Percentiles rank a stretch among this genome's conserved stretches.
phyloP scores from a whole-genome alignment of 1,139 yeast genomes.

The Sugiyamaella neomexicana region DNA sequence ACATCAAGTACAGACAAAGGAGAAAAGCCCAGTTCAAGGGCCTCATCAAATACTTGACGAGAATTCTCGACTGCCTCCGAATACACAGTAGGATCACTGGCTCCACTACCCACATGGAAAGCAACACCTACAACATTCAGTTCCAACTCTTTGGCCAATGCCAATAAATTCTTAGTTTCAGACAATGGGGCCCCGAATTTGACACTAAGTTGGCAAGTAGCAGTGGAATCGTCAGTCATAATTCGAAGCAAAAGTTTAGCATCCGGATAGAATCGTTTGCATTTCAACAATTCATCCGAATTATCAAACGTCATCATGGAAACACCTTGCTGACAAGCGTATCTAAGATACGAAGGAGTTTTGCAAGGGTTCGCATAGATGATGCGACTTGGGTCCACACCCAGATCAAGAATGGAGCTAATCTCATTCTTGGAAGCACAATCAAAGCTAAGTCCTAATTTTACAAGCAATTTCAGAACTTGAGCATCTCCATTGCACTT shows the following conservation, averaged over 20 bases:
- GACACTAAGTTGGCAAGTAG: constrained; percentile 83
- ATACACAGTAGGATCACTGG: constrained; percentile 69
- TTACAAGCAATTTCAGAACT: constrained; percentile 58
- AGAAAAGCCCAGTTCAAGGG: constrained; percentile 47
- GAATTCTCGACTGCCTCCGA: constrained; percentile 74
- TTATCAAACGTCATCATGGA: constrained; percentile 87
- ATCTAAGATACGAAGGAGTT: constrained; percentile 74
- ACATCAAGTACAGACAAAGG: constrained; percentile 65
- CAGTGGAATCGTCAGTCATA: constrained; percentile 85
- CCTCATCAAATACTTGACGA: constrained; percentile 65
- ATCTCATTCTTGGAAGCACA: constrained; percentile 93
- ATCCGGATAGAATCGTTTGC: constrained; percentile 64
- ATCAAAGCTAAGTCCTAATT: constrained; percentile 77
- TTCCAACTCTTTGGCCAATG: constrained; percentile 59
- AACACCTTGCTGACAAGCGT: constrained; percentile 58
- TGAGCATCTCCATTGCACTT: constrained; percentile 81
- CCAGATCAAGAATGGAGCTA: constrained; percentile 59
- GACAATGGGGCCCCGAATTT: constrained; percentile 81
- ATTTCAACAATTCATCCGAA: constrained; percentile 76
- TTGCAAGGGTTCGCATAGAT: constrained; percentile 95
- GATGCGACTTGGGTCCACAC: constrained; percentile 64
- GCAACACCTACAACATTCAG: constrained; percentile 80
- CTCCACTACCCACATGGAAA: constrained; percentile 96
- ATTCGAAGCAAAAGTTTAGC: constrained; percentile 75
- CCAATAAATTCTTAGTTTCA: constrained; percentile 57